Conservation (phyloP, 179 eudicot species). For the Carnegiea gigantea region DNA sequence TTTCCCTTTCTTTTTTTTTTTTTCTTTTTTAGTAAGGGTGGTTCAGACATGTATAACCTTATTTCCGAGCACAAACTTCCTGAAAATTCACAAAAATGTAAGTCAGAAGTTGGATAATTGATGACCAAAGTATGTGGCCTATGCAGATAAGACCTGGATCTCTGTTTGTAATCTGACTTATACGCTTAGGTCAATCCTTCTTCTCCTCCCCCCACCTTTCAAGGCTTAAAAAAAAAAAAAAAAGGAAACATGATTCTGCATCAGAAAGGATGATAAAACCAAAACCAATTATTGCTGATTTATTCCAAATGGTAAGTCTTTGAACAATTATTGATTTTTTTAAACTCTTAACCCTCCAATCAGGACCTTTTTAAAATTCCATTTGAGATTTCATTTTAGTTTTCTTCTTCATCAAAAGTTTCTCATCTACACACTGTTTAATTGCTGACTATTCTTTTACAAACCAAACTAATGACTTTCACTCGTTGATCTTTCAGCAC, state of each 20-base stretch:
- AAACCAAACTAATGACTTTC: neutral
- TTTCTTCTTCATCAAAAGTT: neutral
- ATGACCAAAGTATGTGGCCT: neutral
- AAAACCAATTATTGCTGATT: neutral
- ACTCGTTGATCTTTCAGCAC: neutral
- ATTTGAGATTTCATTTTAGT: neutral
- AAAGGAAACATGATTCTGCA: neutral
- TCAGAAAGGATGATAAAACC: neutral
- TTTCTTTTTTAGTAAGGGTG: neutral
- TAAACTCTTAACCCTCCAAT: slow-evolving; percentile 1
- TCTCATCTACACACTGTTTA: slow-evolving; percentile 4
- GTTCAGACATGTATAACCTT: neutral
- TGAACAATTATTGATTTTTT: slow-evolving; percentile 2
- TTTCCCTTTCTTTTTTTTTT: neutral
- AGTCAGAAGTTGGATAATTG: neutral
- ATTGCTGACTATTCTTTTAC: neutral
- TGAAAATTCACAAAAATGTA: neutral
- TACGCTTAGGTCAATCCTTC: neutral
- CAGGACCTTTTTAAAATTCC: neutral
- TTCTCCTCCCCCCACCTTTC: neutral
- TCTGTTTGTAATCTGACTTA: neutral
- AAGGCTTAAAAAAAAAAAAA: neutral
- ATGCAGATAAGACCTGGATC: neutral
- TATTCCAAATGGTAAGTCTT: neutral
- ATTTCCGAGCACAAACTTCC: too few species aligned